Base-by-base conservation (phyloP, 768 basidiomycete species). In the Grammothele lineata region DNA sequence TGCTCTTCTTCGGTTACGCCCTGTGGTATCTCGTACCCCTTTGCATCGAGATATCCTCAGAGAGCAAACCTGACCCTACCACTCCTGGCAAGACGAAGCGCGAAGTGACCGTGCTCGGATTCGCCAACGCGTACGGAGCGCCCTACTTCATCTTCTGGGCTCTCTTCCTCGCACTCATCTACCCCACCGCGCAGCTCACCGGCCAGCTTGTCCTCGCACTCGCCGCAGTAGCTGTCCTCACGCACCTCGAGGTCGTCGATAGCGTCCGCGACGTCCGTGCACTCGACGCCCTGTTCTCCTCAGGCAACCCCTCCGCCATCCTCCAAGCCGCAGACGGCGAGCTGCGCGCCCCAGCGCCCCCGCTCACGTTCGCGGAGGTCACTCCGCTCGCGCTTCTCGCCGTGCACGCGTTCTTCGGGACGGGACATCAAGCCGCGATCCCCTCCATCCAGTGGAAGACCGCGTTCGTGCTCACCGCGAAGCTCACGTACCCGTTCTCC, bases 391-490 rank as follows among this genome's bases (percentile, higher is more conserved):
- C 85, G 0, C 74, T 97, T 7, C 71, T 96, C 10, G 86, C 83
- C 0, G 66, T 87, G 32, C 77, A 90, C 40, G 65, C 77, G 7
- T 98, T 94, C 74, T 89, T 87, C 62, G 72, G 79, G 0, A 97
- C 94, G 0, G 95, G 96, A 2, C 96, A 99, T 59, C 93, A 98
- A 66, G 77, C 92, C 1, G 85, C 85, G 3, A 73, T 98, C 32
- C 77, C 91, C 1, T 87, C 90, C 3, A 78, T 99, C 35, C 95
- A 98, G 56, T 99, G 95, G 96, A 96, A 96, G 64, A 69, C 85
- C 1, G 94, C 88, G 6, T 99, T 98, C 66, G 63, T 97, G 23
- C 74, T 99, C 45, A 78, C 81, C 2, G 69, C 78, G 3, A 80
- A 74, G 0, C 70, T 92, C 36, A 70, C 67, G 10, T 92, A 90